Conservation (phyloP, 73 alveolate species). For the Tetrahymena thermophila region DNA sequence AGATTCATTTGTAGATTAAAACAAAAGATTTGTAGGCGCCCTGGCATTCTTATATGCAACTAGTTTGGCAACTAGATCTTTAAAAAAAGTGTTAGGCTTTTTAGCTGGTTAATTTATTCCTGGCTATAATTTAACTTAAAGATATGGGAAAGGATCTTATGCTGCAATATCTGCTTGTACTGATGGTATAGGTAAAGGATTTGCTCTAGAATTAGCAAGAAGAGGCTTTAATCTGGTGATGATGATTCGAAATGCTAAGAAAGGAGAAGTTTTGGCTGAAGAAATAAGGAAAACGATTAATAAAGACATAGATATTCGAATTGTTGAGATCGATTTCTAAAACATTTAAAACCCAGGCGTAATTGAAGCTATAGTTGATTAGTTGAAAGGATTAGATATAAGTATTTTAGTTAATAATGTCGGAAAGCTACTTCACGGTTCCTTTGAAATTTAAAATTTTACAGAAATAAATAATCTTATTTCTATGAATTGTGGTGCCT, state of each 20-base stretch:
- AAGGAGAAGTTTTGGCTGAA: conserved; percentile 13
- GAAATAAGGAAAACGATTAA: conserved; percentile 25
- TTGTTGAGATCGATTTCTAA: conserved; percentile 1
- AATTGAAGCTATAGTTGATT: neutral
- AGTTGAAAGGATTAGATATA: conserved; percentile 53
- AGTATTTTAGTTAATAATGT: conserved; percentile 68
- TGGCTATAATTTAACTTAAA: neutral
- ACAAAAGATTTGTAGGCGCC: neutral
- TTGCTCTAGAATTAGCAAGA: conserved; percentile 59
- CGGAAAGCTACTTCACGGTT: conserved; percentile 13
- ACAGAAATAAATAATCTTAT: neutral
- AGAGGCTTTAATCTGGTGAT: conserved; percentile 56
- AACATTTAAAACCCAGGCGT: neutral
- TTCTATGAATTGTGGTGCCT: neutral
- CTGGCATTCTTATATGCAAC: neutral
- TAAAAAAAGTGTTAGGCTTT: too few relatives aligned
- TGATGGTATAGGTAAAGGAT: conserved; percentile 71
- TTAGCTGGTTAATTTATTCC: neutral
- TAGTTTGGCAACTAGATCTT: neutral
- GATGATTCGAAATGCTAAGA: conserved; percentile 40
- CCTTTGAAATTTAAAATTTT: neutral
- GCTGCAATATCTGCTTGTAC: conserved; percentile 71
- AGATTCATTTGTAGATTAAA: too few relatives aligned
- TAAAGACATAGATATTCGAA: neutral
- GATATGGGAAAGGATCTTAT: conserved; percentile 65